Evolutionary conservation across 352 stramenopile genomes (phyloP).

Genomic region (Lagenidium giganteum): DNA sequence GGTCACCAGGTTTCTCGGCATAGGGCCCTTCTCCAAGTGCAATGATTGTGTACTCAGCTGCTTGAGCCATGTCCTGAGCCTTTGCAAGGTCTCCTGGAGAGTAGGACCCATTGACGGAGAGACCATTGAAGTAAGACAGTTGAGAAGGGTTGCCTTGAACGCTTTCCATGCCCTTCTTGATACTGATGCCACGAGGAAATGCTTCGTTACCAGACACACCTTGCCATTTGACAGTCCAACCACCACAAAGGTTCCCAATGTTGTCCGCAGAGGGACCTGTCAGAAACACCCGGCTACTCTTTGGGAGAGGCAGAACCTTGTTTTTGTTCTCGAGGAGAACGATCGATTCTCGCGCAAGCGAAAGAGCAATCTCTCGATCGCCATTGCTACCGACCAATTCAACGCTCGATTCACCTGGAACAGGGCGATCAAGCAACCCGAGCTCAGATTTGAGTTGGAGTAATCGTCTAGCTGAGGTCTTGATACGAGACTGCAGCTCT

Average conservation of each 20-base stretch:
- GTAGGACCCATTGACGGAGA: slow-evolving; percentile 13
- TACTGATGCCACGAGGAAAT: slow-evolving; percentile 19
- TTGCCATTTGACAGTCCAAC: slow-evolving; percentile 84
- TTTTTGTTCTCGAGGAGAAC: slow-evolving; percentile 83
- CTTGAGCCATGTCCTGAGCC: slow-evolving; percentile 2
- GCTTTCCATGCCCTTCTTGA: slow-evolving; percentile 18
- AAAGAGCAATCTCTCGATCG: slow-evolving; percentile 7
- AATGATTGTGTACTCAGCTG: slow-evolving; percentile 19
- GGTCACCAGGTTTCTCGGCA: slow-evolving; percentile 56
- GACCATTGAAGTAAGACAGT: slow-evolving; percentile 15
- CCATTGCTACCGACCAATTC: slow-evolving; percentile 11
- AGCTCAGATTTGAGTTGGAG: slow-evolving; percentile 20
- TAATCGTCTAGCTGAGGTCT: slow-evolving; percentile 11
- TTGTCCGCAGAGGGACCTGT: slow-evolving; percentile 66
- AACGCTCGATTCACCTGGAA: slow-evolving; percentile 11
- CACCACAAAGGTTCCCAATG: slow-evolving; percentile 66
- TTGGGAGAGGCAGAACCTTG: slow-evolving; percentile 37
- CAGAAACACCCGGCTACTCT: slow-evolving; percentile 40
- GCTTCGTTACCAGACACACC: slow-evolving; percentile 19
- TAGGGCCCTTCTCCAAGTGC: slow-evolving; percentile 26
- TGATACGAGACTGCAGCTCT: slow-evolving; percentile 5
- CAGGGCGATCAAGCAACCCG: slow-evolving; percentile 13
- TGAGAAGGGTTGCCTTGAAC: not conserved
- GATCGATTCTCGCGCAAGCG: slow-evolving; percentile 28
- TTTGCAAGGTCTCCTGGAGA: slow-evolving; percentile 3